Evolutionary conservation across 2,329 filamentous ascomycete species (phyloP).

Genomic region (Zarea fungicola): DNA sequence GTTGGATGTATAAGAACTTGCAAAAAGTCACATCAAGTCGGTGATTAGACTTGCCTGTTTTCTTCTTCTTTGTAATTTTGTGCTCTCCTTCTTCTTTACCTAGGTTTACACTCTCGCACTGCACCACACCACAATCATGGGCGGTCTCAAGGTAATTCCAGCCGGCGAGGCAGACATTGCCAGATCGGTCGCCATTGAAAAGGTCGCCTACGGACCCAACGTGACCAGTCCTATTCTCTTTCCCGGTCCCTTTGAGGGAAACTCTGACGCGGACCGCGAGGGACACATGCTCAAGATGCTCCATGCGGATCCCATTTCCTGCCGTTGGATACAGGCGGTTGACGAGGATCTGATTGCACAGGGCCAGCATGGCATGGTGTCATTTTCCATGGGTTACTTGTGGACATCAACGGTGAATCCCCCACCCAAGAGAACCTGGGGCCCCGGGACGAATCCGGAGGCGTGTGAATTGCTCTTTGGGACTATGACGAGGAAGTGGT

Average conservation of each 20-base stretch:
- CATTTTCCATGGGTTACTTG: conserved; percentile 33
- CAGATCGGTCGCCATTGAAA: conserved; percentile 12
- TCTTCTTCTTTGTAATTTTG: too few species aligned
- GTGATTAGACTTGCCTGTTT: too few species aligned
- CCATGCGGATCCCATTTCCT: conserved; percentile 21
- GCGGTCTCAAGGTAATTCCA: conserved; percentile 5
- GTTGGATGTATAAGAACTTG: background rate
- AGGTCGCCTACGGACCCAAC: conserved; percentile 10
- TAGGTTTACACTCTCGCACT: background rate
- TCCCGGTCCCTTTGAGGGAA: conserved; percentile 21
- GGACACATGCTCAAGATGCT: conserved; percentile 19
- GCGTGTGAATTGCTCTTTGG: conserved; percentile 29
- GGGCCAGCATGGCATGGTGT: conserved; percentile 25
- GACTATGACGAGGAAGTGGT: conserved; percentile 25
- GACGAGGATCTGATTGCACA: conserved; percentile 27
- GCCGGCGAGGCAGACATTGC: conserved; percentile 9
- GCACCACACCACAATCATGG: background rate
- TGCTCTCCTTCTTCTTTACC: background rate
- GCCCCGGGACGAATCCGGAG: conserved; percentile 28
- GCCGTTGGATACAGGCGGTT: conserved; percentile 31
- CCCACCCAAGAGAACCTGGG: conserved; percentile 21
- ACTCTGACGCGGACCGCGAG: conserved; percentile 18
- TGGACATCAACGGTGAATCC: conserved; percentile 24
- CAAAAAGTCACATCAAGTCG: too few species aligned
- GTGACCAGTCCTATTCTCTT: conserved; percentile 28